Base-by-base conservation (phyloP, 2,329 filamentous ascomycete genomes). In the Zymoseptoria passerinii region DNA sequence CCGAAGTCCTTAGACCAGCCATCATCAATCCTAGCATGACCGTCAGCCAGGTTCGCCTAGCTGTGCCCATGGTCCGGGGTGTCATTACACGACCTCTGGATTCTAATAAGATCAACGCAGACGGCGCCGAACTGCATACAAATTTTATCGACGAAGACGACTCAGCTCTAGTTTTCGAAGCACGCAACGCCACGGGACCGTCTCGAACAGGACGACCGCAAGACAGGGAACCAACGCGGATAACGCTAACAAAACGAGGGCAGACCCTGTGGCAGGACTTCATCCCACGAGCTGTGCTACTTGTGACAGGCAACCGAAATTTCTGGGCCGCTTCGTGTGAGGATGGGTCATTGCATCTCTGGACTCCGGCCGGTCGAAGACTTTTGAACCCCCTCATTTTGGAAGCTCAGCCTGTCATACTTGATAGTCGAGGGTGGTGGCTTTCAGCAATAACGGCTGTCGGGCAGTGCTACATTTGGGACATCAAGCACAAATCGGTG, bases 291-390 rank as follows among this genome's bases (percentile, higher is more conserved):
- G 85, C 90, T 5, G 88, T 96, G 23, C 82, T 99, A n/a, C 81
- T 97, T 1, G 86, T 95, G 1, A 94, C 92, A 0, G 95, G 91
- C 2, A 97, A 91, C 72, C 86, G 87, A 66, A 85, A 88, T 65
- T 92, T 97, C 70, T 99, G 94, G 89, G 88, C 89, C 0, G 92
- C 88, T 16, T 92, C 89, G 8, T 96, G 92, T 68, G 94, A 99
- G 72, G 94, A 97, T 69, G 94, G 91, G 16, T 90, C 86, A 18
- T 72, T 99, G 7, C 90, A 96, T 70, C 83, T 90, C 8, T 99
- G 94, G 92, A 92, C 92, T 1, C 90, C 92, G 1, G 90, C 92
- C 13, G 94, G 94, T 10, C 84, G 95, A 61, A 84, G 95, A 55
- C 78, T 96, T 20, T 79, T 95, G 57, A 96, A 90, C 68, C 86